A percentile compares a stretch with the other conserved stretches of the same genome.
Conservation (phyloP, 225 moss, liverwort and hornwort genomes). For the Polytrichum formosum region DNA sequence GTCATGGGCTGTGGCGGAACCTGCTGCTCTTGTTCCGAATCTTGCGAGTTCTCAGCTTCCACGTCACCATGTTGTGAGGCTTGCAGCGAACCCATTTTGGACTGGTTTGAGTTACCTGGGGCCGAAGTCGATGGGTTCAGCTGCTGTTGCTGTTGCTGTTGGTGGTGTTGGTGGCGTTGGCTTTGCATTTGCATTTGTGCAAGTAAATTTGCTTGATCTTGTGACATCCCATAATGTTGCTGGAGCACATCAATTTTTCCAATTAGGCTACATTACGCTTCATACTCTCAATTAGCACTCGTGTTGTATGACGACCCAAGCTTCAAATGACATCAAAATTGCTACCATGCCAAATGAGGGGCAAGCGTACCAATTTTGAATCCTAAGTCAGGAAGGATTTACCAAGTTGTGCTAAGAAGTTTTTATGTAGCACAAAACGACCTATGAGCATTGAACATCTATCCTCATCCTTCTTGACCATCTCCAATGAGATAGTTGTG, state of each 20-base stretch:
- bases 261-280: too few relatives aligned
- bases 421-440: too few relatives aligned
- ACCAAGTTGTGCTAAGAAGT: too few relatives aligned
- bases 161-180: slow-evolving; percentile 22
- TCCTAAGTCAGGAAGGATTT: too few relatives aligned
- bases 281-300: too few relatives aligned
- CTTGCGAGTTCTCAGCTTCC: slow-evolving; percentile 50
- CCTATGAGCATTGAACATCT: too few relatives aligned
- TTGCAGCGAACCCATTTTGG: slow-evolving; percentile 13
- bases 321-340: too few relatives aligned
- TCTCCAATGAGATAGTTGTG: too few relatives aligned
- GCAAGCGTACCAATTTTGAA: too few relatives aligned
- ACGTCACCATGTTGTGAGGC: slow-evolving; percentile 15
- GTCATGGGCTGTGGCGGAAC: slow-evolving; percentile 10
- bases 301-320: too few relatives aligned
- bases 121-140: slow-evolving; percentile 24
- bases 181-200: slow-evolving; percentile 44
- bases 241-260: slow-evolving; percentile 14
- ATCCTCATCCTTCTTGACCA: too few relatives aligned
- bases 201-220: slow-evolving; percentile 28
- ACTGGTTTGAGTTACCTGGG: slow-evolving; percentile 2
- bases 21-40: slow-evolving; percentile 58
- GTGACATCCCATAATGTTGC: slow-evolving; percentile 46
- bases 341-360: too few relatives aligned
- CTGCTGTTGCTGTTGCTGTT: slow-evolving; percentile 29